Percentiles rank a stretch among this genome's conserved stretches.
These are phyloP conservation scores for Coniosporium tulheliwenetii DNA, from an alignment of 2,329 filamentous ascomycete species.

Conservation along the genomic window DNA sequence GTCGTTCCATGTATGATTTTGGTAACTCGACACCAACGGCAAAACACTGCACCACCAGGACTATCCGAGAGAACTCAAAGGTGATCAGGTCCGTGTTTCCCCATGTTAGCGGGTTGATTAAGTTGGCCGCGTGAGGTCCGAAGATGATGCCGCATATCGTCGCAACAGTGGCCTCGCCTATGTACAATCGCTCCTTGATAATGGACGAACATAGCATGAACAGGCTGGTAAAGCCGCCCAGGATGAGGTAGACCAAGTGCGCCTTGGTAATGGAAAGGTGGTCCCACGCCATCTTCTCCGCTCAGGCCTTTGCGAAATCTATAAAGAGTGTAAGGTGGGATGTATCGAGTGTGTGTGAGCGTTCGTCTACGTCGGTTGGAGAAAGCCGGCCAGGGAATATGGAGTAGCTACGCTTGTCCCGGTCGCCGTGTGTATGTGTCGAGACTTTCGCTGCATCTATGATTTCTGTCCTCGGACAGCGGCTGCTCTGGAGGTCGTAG, in stretches of 20 bases:
- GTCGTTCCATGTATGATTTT: slow-evolving; percentile 91
- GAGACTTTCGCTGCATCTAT: too few species aligned
- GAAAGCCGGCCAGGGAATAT: too few species aligned
- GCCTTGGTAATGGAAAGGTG: slow-evolving; percentile 79
- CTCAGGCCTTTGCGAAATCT: too few species aligned
- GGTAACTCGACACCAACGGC: slow-evolving; percentile 82
- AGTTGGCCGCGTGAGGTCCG: slow-evolving; percentile 65
- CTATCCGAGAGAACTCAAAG: slow-evolving; percentile 76
- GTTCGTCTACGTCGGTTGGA: too few species aligned
- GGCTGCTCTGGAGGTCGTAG: too few species aligned
- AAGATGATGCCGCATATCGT: slow-evolving; percentile 81
- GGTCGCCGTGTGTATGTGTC: too few species aligned
- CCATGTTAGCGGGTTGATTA: slow-evolving; percentile 65
- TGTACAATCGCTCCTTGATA: slow-evolving; percentile 97
- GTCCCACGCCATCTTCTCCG: slow-evolving; percentile 52
- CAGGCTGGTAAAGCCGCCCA: slow-evolving; percentile 90
- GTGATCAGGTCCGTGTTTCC: slow-evolving; percentile 76
- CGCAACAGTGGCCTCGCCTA: slow-evolving; percentile 92
- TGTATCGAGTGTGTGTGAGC: too few species aligned
- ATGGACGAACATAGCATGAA: slow-evolving; percentile 98
- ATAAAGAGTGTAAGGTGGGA: too few species aligned
- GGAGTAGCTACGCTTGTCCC: too few species aligned
- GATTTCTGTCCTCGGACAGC: too few species aligned
- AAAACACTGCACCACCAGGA: slow-evolving; percentile 84
- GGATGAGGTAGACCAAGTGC: slow-evolving; percentile 95